Evolutionary conservation across 257 asterid species (phyloP).

Genomic region (Lithospermum erythrorhizon): DNA sequence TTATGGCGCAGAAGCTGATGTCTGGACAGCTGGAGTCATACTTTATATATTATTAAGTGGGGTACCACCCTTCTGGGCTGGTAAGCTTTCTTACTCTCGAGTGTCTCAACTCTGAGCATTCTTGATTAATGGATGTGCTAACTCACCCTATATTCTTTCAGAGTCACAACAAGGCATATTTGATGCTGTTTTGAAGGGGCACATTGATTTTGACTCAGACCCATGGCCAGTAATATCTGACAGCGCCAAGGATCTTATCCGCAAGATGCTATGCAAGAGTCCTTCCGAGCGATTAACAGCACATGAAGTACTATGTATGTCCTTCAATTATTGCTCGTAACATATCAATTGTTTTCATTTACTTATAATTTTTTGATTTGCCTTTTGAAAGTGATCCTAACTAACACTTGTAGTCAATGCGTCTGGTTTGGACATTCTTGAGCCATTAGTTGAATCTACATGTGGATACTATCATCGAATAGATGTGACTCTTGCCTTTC

Average conservation of each 20-base stretch:
- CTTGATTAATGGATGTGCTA: conserved; percentile 6
- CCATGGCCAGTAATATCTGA: conserved; percentile 84
- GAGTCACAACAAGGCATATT: conserved; percentile 87
- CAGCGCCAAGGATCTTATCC: conserved; percentile 76
- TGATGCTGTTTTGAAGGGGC: conserved; percentile 80
- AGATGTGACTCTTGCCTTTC: no score
- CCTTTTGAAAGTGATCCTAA: no score
- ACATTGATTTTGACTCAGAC: conserved; percentile 69
- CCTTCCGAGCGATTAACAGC: conserved; percentile 76
- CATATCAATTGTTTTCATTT: neutral
- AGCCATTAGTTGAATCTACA: no score
- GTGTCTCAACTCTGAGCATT: neutral
- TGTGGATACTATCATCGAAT: no score
- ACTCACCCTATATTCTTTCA: conserved; percentile 26
- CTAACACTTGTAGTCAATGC: no score
- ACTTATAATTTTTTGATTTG: neutral
- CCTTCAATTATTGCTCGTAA: conserved; percentile 4
- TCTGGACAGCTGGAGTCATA: conserved; percentile 94
- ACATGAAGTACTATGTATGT: conserved; percentile 78
- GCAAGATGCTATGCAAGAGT: conserved; percentile 71
- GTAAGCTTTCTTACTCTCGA: conserved; percentile 23
- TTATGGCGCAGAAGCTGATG: conserved; percentile 93
- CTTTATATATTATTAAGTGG: conserved; percentile 82
- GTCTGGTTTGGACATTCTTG: no score
- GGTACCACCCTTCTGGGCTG: conserved; percentile 98